Percentiles rank a stretch among this genome's conserved stretches.
phyloP scores from a whole-genome alignment of 1,284 basidiomycete species.

The Coniophora puteana region DNA sequence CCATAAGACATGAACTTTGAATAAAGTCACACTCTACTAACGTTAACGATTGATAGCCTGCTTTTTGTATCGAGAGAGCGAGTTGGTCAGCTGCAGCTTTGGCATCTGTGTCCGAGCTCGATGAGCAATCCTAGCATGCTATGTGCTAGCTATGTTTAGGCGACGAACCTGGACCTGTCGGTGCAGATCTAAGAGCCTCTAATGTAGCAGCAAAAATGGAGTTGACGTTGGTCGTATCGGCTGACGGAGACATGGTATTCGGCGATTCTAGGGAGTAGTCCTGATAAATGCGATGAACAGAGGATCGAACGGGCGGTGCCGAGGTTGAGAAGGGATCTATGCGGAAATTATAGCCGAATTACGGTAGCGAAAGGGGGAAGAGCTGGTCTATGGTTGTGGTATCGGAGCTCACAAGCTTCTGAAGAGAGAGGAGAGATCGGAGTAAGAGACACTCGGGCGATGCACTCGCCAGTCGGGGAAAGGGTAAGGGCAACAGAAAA shows the following conservation, averaged over 20 bases:
- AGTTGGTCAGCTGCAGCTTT: constrained; percentile 77
- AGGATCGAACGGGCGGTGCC: no score
- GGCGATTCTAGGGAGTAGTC: no score
- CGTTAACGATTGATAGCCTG: constrained; percentile 61
- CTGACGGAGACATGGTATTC: constrained; percentile 52
- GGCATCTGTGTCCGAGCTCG: constrained; percentile 49
- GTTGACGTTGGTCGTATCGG: constrained; percentile 40
- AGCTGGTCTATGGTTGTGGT: no score
- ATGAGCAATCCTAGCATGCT: constrained; percentile 4
- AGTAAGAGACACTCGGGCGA: no score
- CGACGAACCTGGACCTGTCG: constrained; percentile 65
- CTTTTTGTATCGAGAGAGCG: constrained; percentile 63
- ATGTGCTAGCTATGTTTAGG: constrained; percentile 6
- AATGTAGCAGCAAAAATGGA: constrained; percentile 50
- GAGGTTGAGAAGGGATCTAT: no score
- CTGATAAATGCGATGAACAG: no score
- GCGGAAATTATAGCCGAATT: no score
- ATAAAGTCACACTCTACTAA: constrained; percentile 33
- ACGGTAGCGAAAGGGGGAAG: no score
- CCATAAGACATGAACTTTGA: constrained; percentile 6
- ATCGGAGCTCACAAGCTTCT: no score
- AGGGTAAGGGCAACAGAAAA: no score
- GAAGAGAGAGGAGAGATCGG: no score
- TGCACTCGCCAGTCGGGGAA: no score
- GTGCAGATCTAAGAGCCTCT: constrained; percentile 63